phyloP scores from a whole-genome alignment of 331 rosid genomes.

The Cydonia oblonga region DNA sequence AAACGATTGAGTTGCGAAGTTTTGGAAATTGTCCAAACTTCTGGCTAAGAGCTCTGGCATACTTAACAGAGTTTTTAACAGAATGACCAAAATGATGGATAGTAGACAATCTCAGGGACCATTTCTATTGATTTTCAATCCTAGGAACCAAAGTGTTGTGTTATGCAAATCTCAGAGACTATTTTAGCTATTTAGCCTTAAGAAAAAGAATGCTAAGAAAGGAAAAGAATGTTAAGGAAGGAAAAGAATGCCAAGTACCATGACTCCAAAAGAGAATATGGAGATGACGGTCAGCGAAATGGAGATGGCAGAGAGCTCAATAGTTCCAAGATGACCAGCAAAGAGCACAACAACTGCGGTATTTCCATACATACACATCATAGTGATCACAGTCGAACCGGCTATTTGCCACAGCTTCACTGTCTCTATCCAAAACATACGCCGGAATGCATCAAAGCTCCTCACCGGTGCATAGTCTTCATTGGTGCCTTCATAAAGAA shows the following conservation, averaged over 20 bases:
- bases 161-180: too few relatives aligned
- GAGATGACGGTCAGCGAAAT: not conserved
- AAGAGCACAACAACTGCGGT: not conserved
- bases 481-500: not conserved
- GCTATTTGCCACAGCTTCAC: slow-evolving; percentile 8
- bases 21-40: too few relatives aligned
- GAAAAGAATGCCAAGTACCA: not conserved
- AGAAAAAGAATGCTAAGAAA: not conserved
- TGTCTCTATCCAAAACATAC: slow-evolving; percentile 8
- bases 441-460: not conserved
- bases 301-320: slow-evolving; percentile 3
- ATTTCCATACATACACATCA: not conserved
- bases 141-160: too few relatives aligned
- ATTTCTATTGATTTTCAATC: too few relatives aligned
- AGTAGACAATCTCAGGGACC: too few relatives aligned
- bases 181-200: too few relatives aligned
- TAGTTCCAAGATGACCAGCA: slow-evolving; percentile 6
- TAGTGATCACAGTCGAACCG: not conserved
- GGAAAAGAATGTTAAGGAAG: too few relatives aligned
- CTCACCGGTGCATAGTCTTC: slow-evolving; percentile 1
- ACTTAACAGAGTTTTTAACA: too few relatives aligned
- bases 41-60: too few relatives aligned
- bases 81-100: too few relatives aligned
- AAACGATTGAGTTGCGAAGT: too few relatives aligned
- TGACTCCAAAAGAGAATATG: slow-evolving; percentile 1